These are phyloP conservation scores for Blastomyces emzantsi DNA, from an alignment of 2,329 filamentous ascomycete species.

Conservation along the genomic window DNA sequence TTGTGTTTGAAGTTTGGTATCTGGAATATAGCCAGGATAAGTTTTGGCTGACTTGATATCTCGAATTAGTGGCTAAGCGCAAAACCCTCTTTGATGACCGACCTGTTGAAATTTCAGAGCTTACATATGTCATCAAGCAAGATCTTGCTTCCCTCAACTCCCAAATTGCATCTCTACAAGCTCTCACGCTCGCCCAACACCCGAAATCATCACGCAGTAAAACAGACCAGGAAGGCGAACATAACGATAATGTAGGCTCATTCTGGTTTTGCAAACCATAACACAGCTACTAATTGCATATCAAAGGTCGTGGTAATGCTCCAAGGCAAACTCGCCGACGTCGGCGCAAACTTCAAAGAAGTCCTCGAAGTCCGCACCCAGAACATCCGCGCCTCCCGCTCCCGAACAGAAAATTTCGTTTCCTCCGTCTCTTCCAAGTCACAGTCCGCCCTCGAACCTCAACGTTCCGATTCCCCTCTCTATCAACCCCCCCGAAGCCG, in stretches of 20 bases:
- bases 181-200: slow-evolving; percentile 66
- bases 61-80: slow-evolving; percentile 68
- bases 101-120: slow-evolving; percentile 91
- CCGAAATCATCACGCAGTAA: slow-evolving; percentile 45
- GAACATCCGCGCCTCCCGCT: slow-evolving; percentile 91
- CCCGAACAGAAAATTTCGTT: slow-evolving; percentile 92
- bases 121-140: slow-evolving; percentile 97
- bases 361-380: slow-evolving; percentile 93
- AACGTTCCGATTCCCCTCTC: slow-evolving; percentile 72
- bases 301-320: slow-evolving; percentile 65
- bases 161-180: slow-evolving; percentile 76
- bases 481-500: slow-evolving; percentile 69
- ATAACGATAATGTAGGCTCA: slow-evolving; percentile 74
- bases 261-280: neutral
- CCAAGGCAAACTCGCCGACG: slow-evolving; percentile 84
- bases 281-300: slow-evolving; percentile 14
- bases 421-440: slow-evolving; percentile 75
- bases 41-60: neutral
- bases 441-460: slow-evolving; percentile 52
- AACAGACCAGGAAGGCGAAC: slow-evolving; percentile 75
- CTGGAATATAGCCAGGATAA: neutral
- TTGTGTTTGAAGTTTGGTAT: neutral
- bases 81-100: slow-evolving; percentile 97
- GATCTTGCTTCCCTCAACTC: slow-evolving; percentile 79
- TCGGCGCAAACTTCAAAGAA: slow-evolving; percentile 93